A percentile compares a stretch with the other conserved stretches of the same genome.
Conservation (phyloP, 2,329 filamentous ascomycete species). For the Xylariaceae sp. region DNA sequence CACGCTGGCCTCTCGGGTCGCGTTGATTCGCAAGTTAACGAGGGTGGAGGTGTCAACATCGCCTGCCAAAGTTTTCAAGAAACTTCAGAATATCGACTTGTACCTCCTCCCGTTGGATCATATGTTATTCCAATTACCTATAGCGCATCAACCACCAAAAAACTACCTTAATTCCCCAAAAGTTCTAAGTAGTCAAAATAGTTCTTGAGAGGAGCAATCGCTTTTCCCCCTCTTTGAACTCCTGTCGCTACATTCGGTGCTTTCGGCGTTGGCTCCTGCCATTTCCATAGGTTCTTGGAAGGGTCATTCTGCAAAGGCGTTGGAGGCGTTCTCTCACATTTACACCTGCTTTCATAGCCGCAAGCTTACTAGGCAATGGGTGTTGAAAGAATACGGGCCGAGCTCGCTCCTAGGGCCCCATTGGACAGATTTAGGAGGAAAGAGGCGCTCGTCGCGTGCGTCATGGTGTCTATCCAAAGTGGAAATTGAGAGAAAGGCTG, state of each 20-base stretch:
- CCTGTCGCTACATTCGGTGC: slow-evolving; percentile 4
- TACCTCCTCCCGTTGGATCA: slow-evolving; percentile 7
- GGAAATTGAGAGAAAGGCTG: background rate
- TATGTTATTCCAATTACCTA: slow-evolving; percentile 1
- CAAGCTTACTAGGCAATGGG: slow-evolving; percentile 4
- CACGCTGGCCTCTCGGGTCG: background rate
- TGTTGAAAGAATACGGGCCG: slow-evolving; percentile 1
- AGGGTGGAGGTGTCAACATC: background rate
- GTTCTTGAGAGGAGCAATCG: background rate
- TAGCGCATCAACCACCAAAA: slow-evolving; percentile 3
- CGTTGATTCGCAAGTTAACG: background rate
- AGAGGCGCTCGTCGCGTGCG: background rate
- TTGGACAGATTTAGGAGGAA: slow-evolving; percentile 8
- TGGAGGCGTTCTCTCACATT: slow-evolving; percentile 17
- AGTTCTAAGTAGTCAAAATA: slow-evolving; percentile 7
- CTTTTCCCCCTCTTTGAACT: background rate
- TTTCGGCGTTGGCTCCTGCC: slow-evolving; percentile 16
- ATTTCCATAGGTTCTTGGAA: slow-evolving; percentile 18
- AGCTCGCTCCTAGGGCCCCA: slow-evolving; percentile 4
- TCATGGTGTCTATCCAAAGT: background rate
- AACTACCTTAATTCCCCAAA: slow-evolving; percentile 2
- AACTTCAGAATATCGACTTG: background rate
- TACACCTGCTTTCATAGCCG: slow-evolving; percentile 14
- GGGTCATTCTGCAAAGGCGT: slow-evolving; percentile 22
- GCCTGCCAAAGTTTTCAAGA: slow-evolving; percentile 1